Evolutionary conservation across 1,139 yeast genomes (phyloP).

Genomic region (Suhomyces coccinellae): DNA sequence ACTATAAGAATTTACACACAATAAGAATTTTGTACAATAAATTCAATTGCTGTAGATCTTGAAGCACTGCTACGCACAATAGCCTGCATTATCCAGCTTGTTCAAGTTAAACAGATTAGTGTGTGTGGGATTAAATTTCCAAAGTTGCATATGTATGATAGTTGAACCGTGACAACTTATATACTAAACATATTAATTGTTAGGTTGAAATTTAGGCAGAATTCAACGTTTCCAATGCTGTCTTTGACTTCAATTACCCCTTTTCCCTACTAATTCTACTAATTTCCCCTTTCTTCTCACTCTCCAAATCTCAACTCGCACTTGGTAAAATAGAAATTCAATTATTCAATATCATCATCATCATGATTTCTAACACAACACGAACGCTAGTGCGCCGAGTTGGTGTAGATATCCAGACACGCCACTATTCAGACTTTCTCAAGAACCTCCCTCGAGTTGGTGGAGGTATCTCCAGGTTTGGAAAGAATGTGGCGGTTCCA

Average conservation of each 20-base stretch:
- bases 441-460: constrained; percentile 28
- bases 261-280: not conserved
- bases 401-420: not conserved
- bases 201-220: no score
- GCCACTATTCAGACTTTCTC: constrained; percentile 24
- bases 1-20: no score
- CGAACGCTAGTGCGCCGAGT: not conserved
- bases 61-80: no score
- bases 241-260: not conserved
- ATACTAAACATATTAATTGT: no score
- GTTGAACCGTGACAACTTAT: no score
- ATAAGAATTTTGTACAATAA: no score
- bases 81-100: no score
- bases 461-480: constrained; percentile 26
- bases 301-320: not conserved
- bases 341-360: not conserved
- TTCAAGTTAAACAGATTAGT: no score
- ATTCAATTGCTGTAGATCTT: no score
- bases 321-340: not conserved
- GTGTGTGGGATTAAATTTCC: no score
- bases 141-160: no score
- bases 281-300: not conserved
- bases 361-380: constrained; percentile 1
- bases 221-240: no score
- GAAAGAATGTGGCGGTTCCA: constrained; percentile 9